Evolutionary conservation across 257 asterid species (phyloP).

Genomic region (Voacanga thouarsii): DNA sequence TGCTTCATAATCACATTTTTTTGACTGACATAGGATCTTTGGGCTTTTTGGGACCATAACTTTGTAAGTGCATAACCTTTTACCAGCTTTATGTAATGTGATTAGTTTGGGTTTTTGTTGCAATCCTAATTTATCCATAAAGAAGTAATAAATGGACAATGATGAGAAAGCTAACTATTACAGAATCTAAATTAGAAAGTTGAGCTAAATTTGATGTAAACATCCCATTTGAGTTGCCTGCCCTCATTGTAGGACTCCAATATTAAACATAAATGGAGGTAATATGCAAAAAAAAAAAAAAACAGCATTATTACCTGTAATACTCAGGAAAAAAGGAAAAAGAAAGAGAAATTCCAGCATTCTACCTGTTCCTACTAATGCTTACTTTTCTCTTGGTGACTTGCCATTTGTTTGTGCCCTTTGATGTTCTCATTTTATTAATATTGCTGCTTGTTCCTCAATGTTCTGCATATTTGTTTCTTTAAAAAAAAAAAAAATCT

Average conservation of each 20-base stretch:
- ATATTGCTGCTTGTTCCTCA: background rate
- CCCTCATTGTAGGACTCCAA: background rate
- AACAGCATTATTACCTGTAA: no score
- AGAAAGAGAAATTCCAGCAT: background rate
- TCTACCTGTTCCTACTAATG: background rate
- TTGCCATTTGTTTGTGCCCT: background rate
- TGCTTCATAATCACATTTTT: background rate
- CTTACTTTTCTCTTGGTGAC: no score
- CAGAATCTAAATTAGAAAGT: background rate
- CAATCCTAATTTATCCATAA: no score
- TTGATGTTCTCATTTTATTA: background rate
- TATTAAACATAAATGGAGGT: background rate
- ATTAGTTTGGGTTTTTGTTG: no score
- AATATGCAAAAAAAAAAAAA: background rate
- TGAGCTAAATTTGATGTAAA: background rate
- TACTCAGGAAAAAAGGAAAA: background rate
- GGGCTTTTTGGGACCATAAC: background rate
- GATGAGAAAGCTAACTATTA: no score
- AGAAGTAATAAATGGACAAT: no score
- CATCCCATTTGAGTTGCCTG: background rate
- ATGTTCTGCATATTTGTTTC: background rate
- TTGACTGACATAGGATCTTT: background rate
- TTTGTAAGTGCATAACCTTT: background rate
- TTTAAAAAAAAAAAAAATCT: background rate
- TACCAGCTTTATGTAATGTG: no score